These are phyloP conservation scores for Backusella tarrabulga DNA, from an alignment of 192 early-diverging fungal genomes.

Conservation along the genomic window DNA sequence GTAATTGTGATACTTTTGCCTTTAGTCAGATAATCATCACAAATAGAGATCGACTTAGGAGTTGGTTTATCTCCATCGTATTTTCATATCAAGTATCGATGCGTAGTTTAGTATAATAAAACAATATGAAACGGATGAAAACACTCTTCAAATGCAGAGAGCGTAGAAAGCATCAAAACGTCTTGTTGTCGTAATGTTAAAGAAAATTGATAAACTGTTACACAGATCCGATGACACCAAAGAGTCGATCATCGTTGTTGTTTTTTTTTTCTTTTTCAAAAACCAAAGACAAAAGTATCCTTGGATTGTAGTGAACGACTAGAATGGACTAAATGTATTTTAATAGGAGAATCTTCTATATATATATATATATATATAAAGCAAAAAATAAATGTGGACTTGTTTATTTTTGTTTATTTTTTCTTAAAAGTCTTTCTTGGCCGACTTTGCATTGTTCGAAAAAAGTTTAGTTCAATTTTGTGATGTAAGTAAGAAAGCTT, in stretches of 20 bases:
- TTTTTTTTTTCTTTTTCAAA: neutral
- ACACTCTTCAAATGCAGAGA: neutral
- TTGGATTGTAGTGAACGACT: neutral
- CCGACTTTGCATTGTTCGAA: neutral
- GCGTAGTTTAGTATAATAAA: neutral
- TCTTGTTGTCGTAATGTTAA: neutral
- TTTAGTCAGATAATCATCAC: neutral
- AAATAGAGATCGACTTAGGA: slow-evolving; percentile 4
- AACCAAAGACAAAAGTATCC: neutral
- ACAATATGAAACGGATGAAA: neutral
- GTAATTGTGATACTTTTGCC: neutral
- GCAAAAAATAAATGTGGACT: neutral
- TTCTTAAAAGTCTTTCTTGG: slow-evolving; percentile 4
- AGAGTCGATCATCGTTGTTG: neutral
- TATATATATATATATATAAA: neutral
- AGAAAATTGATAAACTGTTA: neutral
- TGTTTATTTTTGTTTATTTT: neutral
- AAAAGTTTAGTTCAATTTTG: neutral
- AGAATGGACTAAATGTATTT: neutral
- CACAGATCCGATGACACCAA: neutral
- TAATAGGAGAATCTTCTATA: neutral
- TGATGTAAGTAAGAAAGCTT: neutral
- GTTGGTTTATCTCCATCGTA: neutral
- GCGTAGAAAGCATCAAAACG: neutral
- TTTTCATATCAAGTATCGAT: neutral